Evolutionary conservation across 176 grass and related monocot genomes (phyloP), one percentile per base, ranked within the genome.

Genomic region (Guadua angustifolia): DNA sequence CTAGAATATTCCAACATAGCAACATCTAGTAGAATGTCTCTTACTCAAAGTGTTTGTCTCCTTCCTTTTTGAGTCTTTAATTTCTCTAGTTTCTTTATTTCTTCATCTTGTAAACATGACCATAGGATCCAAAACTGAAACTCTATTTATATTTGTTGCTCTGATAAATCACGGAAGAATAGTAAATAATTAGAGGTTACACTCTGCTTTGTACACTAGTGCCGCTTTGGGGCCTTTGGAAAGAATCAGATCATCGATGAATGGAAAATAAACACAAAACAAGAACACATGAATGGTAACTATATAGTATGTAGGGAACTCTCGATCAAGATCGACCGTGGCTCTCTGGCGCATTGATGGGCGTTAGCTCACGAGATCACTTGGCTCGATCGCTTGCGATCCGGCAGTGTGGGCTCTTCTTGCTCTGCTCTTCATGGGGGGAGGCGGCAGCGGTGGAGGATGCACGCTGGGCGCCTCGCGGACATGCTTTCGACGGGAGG

Each of bases 401-500:
- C n/a, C n/a, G n/a, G 55, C 55, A 11, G 56, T 58, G 55, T 7
- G 26, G 55, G 43, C 4, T 19, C 45, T 21, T 63, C 56, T 66
- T 67, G 65, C 29, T 38, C 16, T 56, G 73, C 47, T 49, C 8
- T 59, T 59, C 21, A 24, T 59, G 42, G 36, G 1, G 46, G 80
- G 40, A 39, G 67, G 76, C 29, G 19, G 45, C 2, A 7, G 86
- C 21, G 26, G 22, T 4, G 19, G 45, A 1, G 46, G 59, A 62
- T 4, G 21, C 10, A 4, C 40, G 39, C 12, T 32, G 58, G 44
- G 66, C 25, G 80, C 66, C 1, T 49, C 12, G 14, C 73, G 73
- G 66, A 90, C 26, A 5, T 82, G 55, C 4, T n/a, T n/a, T 35
- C 10, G 46, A 65, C 46, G 83, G 78, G 1, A 49, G 69, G 16